Evolutionary conservation across 495 filamentous ascomycete genomes (phyloP), one percentile per base, ranked within the genome.

Genomic region (Neurospora sp.): DNA sequence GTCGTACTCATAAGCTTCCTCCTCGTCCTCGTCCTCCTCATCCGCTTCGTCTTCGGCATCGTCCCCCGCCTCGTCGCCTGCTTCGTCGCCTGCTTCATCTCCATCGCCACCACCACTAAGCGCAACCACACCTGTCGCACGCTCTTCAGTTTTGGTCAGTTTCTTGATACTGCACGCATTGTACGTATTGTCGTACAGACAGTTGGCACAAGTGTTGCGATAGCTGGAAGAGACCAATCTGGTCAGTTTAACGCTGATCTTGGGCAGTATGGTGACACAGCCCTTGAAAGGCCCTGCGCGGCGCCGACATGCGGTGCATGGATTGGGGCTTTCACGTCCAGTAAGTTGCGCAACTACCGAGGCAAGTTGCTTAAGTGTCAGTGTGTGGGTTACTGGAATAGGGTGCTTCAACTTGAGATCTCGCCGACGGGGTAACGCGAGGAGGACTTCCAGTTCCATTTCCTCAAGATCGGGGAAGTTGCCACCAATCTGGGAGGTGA

Each of bases 261-360:
- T 40, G 0, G 27, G 18, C 0, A 70, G 4, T 2, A 40, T 31
- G 14, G 53, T 68, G 39, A 75, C 65, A 39, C 76, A 77, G 18
- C 27, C 16, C 6, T 35, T 14, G 14, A 71, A 74, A 1, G 71
- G 74, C 8, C 70, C 70, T 14, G 31, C n/a, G 12, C 59, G 40
- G 27, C 65, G 73, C 4, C 76, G 75, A 65, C 75, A 77, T 2
- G 47, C 38, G 8, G 70, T 71, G 22, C 75, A 77, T 7, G 72
- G 22, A 3, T 16, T 72, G 1, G 39, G 27, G 18, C 14, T 39
- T 16, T 68, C 31, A 16, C 44, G 69, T 9, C 75, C 75, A 3
- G 37, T 68, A 9, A 41, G 47, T 69, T 77, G 75, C 14, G 71
- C 69, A 35, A 70, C 1, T 8, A 77, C 38, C 1, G 69, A 44